phyloP scores from a whole-genome alignment of 345 rosid genomes.

The Camelina sativa region DNA sequence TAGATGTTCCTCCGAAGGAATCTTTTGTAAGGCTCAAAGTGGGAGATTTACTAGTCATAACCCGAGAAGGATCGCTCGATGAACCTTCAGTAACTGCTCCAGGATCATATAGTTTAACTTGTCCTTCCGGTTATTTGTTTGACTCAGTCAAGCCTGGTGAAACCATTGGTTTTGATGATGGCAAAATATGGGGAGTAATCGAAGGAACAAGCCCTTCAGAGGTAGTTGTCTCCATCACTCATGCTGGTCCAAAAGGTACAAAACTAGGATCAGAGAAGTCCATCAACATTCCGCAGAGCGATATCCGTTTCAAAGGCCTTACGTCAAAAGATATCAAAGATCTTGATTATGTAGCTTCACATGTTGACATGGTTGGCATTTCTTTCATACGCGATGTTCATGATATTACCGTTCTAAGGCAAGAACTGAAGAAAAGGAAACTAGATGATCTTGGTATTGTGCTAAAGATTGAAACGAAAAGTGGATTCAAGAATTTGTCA shows the following conservation, averaged over 20 bases:
- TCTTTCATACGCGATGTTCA: constrained; percentile 61
- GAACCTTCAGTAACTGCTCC: constrained; percentile 33
- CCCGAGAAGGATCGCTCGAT: constrained; percentile 48
- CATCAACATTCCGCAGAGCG: constrained; percentile 68
- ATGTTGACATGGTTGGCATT: constrained; percentile 74
- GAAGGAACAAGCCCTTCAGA: constrained; percentile 62
- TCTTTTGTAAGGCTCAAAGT: constrained; percentile 57
- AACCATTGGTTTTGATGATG: constrained; percentile 70
- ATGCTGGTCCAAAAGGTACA: constrained; percentile 62
- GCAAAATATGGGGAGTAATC: constrained; percentile 67
- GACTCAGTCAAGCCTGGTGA: constrained; percentile 70
- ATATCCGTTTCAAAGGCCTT: constrained; percentile 61
- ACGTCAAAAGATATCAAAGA: constrained; percentile 74
- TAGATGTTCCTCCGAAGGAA: constrained; percentile 62
- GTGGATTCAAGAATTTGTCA: constrained; percentile 60
- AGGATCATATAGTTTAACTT: constrained; percentile 56
- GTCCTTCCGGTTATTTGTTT: constrained; percentile 66
- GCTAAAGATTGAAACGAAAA: constrained; percentile 66
- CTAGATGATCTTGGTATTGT: constrained; percentile 59
- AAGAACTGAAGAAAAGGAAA: constrained; percentile 59
- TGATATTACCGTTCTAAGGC: constrained; percentile 58
- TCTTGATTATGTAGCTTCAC: constrained; percentile 64
- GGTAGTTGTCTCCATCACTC: constrained; percentile 64
- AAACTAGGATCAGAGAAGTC: constrained; percentile 75
- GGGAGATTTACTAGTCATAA: constrained; percentile 65